Conservation (phyloP, 2,329 filamentous ascomycete genomes). For the Pseudofabraea citricarpa region DNA sequence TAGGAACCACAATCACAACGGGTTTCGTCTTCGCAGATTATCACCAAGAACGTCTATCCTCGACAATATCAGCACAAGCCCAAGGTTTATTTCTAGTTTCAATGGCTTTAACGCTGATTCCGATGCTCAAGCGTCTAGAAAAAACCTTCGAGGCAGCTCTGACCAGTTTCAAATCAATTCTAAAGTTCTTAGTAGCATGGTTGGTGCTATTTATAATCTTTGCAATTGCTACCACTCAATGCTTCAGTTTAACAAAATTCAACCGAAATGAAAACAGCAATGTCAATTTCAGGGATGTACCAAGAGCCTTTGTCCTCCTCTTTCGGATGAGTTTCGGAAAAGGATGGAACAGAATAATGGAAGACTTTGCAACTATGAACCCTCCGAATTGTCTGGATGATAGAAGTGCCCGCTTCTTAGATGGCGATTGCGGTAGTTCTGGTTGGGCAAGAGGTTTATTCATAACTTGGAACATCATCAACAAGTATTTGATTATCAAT, state of each 20-base stretch:
- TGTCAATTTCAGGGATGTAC: background rate
- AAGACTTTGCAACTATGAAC: background rate
- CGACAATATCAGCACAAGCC: background rate
- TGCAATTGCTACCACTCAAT: background rate
- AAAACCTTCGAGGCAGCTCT: background rate
- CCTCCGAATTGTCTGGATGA: background rate
- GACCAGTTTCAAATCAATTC: background rate
- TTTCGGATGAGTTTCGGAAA: background rate
- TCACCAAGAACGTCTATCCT: background rate
- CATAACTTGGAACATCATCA: background rate
- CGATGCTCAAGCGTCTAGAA: background rate
- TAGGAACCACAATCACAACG: background rate
- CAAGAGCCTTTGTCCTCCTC: background rate
- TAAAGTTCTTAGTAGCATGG: background rate
- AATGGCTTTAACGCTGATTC: background rate
- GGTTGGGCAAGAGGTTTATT: background rate
- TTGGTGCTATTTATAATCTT: background rate
- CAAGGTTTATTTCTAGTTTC: background rate
- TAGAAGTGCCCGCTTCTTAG: background rate
- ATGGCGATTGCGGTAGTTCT: background rate
- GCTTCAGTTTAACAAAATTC: background rate
- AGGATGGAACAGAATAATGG: background rate
- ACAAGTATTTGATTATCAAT: background rate
- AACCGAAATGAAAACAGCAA: background rate
- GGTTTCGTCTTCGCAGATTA: background rate